Evolutionary conservation across 257 asterid species (phyloP).

Genomic region (Solanum tarapatanum): DNA sequence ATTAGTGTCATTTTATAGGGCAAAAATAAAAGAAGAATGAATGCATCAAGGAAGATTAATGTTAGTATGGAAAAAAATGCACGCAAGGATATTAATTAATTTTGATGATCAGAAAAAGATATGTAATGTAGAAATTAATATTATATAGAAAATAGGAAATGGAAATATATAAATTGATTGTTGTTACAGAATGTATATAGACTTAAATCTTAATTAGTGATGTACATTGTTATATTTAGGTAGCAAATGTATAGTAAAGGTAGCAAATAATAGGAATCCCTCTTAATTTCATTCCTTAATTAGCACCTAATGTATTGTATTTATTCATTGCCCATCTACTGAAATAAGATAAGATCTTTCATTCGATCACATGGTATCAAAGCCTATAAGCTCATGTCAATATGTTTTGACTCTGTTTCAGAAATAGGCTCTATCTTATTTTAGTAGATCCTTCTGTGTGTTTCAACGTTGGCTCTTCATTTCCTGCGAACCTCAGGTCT

Average conservation of each 20-base stretch:
- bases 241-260: neutral
- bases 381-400: neutral
- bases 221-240: neutral
- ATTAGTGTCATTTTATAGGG: neutral
- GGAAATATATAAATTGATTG: neutral
- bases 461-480: neutral
- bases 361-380: neutral
- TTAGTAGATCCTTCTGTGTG: neutral
- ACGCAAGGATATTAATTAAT: neutral
- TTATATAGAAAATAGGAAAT: neutral
- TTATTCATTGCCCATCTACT: neutral
- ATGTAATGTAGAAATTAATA: neutral
- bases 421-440: neutral
- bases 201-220: neutral
- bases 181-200: neutral
- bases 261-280: neutral
- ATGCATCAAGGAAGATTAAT: neutral
- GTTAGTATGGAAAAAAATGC: neutral
- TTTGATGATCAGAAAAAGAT: neutral
- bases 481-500: neutral
- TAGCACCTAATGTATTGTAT: neutral
- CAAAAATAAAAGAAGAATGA: neutral
- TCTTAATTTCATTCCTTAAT: neutral
- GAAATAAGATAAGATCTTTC: neutral
- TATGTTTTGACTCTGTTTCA: neutral